Base-by-base conservation (phyloP, 352 stramenopile genomes). In the Aphanomyces astaci region DNA sequence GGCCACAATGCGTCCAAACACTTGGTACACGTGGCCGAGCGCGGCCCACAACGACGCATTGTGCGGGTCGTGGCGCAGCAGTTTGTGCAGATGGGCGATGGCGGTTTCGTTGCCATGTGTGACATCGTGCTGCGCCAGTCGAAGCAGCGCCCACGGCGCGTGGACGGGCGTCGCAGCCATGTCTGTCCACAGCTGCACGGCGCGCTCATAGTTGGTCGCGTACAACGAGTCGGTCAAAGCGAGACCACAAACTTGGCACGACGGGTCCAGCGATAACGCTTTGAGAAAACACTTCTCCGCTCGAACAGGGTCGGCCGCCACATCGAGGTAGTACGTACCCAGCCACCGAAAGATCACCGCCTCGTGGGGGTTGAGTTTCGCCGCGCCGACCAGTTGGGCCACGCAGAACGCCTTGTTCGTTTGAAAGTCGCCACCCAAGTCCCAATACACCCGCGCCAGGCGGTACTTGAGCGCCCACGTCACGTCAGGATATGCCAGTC, bases 201-300 rank as follows among this genome's bases (percentile, higher is more conserved):
- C 86, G n/a, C 82, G 66, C 2, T 85, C 74, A n/a, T 76, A 64
- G 39, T 92, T 88, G 25, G 77, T 25, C 15, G 78, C 75, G 46
- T 95, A 95, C 24, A 93, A 56, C 30, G n/a, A n/a, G n/a, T 76
- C 72, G n/a, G 80, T 92, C n/a, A 95, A 67, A 19, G 78, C 68
- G 9, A 81, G 64, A 2, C 84, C 87, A 9, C 85, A 85, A 24
- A 87, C 60, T 36, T 88, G 78, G 30, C 89, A 77, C 0, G 67
- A 68, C 2, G 75, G 69, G 30, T 79, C 77, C 10, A 95, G 55
- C 24, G 82, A 79, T 22, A 95, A 75, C 22, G 87, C 84, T 59
- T 94, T 93, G 36, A 95, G 64, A 46, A 90, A 94, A 52, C 87
- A 95, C 60, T 95, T 95, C 53, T 94, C 85, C 0, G 85, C 87